phyloP scores from a whole-genome alignment of 352 stramenopile species.

The Pythium plurisporium region DNA sequence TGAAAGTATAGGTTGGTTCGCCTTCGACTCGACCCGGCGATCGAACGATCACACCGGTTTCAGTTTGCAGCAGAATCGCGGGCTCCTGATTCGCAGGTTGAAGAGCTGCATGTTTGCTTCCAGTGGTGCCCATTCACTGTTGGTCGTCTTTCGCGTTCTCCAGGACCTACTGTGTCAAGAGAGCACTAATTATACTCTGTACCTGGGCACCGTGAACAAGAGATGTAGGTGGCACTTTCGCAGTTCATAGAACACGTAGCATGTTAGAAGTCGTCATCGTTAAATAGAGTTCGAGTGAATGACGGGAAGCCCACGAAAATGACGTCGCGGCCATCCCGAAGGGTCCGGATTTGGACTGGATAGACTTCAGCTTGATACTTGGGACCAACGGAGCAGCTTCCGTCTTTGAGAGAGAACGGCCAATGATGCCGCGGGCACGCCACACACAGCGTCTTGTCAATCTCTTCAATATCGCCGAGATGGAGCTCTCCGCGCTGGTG shows the following conservation, averaged over 20 bases:
- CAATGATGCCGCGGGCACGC: constrained; percentile 78
- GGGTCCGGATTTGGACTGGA: constrained; percentile 45
- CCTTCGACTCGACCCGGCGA: constrained; percentile 23
- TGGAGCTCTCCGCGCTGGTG: constrained; percentile 78
- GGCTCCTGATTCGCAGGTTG: constrained; percentile 28
- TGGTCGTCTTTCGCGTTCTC: no score
- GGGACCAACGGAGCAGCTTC: constrained; percentile 52
- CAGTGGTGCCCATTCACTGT: background rate
- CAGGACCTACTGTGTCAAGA: no score
- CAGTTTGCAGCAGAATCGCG: constrained; percentile 36
- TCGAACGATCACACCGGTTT: constrained; percentile 49
- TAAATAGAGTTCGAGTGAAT: constrained; percentile 57
- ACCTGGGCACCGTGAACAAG: no score
- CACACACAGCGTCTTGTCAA: constrained; percentile 63
- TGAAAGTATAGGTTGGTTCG: constrained; percentile 41
- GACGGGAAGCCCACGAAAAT: constrained; percentile 70
- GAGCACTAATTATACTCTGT: background rate
- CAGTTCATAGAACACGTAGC: background rate
- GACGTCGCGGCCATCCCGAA: constrained; percentile 37
- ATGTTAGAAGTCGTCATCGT: constrained; percentile 71
- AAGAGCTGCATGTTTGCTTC: constrained; percentile 25
- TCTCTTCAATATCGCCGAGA: constrained; percentile 84
- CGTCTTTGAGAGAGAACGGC: constrained; percentile 76
- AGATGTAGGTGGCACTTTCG: no score
- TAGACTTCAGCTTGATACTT: constrained; percentile 56